Evolutionary conservation across 176 grass and related monocot genomes (phyloP).

Genomic region (Cenchrus purpureus): DNA sequence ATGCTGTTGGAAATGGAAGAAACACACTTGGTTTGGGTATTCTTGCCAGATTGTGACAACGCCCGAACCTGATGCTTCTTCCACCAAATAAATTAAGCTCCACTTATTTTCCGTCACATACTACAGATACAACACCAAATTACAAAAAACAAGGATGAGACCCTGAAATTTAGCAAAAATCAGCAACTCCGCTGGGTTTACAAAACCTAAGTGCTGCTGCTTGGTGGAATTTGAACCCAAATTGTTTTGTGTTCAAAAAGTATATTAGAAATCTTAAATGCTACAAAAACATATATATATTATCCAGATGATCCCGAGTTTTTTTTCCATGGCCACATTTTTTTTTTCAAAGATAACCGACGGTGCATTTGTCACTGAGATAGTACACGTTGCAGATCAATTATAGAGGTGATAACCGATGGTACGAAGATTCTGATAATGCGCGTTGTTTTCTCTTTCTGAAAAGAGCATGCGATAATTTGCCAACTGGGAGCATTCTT

Average conservation of each 20-base stretch:
- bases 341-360: not conserved
- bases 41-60: not conserved
- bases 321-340: not conserved
- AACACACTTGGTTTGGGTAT: not conserved
- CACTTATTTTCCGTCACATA: not conserved
- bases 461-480: constrained; percentile 20
- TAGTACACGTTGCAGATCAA: not conserved
- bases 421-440: not conserved
- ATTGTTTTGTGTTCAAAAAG: too few relatives aligned
- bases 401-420: not conserved
- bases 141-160: not conserved
- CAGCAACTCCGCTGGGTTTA: not conserved
- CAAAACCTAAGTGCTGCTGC: not conserved
- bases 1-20: not conserved
- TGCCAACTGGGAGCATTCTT: not conserved
- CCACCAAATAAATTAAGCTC: not conserved
- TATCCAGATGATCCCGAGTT: not conserved
- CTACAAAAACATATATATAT: not conserved
- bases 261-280: too few relatives aligned
- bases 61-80: not conserved
- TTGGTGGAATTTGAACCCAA: not conserved
- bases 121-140: not conserved
- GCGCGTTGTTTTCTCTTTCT: constrained; percentile 35
- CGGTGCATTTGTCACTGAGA: not conserved
- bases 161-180: not conserved